Percentiles rank a stretch among this genome's conserved stretches.
Conservation (phyloP, 805 yeast species). For the Saccharomycopsis selenospora region DNA sequence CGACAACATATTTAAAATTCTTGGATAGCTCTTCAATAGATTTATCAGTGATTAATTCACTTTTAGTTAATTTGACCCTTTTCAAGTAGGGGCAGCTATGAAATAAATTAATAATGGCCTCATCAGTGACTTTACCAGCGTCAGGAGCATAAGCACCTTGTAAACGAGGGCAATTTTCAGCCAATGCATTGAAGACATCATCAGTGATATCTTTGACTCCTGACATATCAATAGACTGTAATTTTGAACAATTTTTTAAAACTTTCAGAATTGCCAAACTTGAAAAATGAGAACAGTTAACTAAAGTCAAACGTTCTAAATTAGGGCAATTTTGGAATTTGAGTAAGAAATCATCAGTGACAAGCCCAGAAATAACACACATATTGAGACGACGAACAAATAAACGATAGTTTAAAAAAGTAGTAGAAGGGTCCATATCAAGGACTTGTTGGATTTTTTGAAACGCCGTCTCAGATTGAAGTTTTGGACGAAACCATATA, state of each 20-base stretch:
- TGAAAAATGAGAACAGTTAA: constrained; percentile 64
- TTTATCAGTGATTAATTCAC: constrained; percentile 56
- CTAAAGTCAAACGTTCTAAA: constrained; percentile 79
- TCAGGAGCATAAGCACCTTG: constrained; percentile 91
- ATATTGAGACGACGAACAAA: constrained; percentile 76
- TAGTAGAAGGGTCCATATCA: constrained; percentile 37
- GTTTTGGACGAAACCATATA: constrained; percentile 81
- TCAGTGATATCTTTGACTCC: constrained; percentile 69
- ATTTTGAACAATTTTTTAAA: constrained; percentile 53
- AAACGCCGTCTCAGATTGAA: constrained; percentile 45
- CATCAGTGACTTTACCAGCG: constrained; percentile 63
- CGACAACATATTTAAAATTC: constrained; percentile 77
- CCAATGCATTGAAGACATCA: constrained; percentile 59
- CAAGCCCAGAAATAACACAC: constrained; percentile 60
- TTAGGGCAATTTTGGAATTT: constrained; percentile 62
- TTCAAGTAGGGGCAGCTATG: constrained; percentile 65
- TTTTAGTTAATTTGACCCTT: constrained; percentile 74
- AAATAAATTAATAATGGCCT: constrained; percentile 53
- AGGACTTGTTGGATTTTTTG: constrained; percentile 50
- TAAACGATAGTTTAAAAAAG: constrained; percentile 59
- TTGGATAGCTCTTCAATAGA: constrained; percentile 52
- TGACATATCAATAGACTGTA: constrained; percentile 83
- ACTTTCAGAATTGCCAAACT: constrained; percentile 55
- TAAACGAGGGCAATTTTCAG: constrained; percentile 61
- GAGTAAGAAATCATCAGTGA: constrained; percentile 56